Base-by-base conservation (phyloP, 192 early-diverging fungal genomes). In the Backusella westeae region DNA sequence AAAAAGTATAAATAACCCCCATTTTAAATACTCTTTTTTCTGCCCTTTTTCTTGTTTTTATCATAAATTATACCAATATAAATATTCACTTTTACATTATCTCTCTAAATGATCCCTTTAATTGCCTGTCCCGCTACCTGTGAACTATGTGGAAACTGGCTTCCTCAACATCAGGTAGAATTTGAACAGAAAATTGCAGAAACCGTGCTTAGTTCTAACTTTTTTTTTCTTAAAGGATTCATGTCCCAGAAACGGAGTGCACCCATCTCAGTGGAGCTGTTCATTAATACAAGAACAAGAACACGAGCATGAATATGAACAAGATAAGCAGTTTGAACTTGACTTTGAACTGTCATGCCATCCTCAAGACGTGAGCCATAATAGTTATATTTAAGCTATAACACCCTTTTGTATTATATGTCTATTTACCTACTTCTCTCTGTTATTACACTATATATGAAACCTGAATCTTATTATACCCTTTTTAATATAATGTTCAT, bases 141-240 rank as follows among this genome's bases (percentile, higher is more conserved):
- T 65, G 78, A 79, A 70, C 44, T 79, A 12, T 79, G 78, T 41
- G 72, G 73, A 15, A 63, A 74, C 44, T 79, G 78, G 78, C n/a
- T 79, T 17, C 78, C 78, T 41, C 34, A 75, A 41, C 78, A 79
- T 36, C 3, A 65, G 73, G 78, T 79, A 79, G 21, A 72, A 46
- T 34, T 29, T 15, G 12, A 15, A 71, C 23, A 29, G 32, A 12
- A 63, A 14, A 63, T 29, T 63, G 23, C 56, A 63, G 56, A 63
- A 14, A 12, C 26, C 4, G 26, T 44, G 14, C 5, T 41, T 44
- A 26, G 38, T 17, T 36, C n/a, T 71, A 71, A 26, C 5, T 3
- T 29, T 23, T 44, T 41, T 17, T 44, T 44, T 5, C 12, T 44
- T 34, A 23, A 15, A 72, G 70, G 23, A 26, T 72, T 32, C 39